These are phyloP conservation scores for Udeniomyces megalosporus DNA, from an alignment of 768 basidiomycete species.

Conservation along the genomic window DNA sequence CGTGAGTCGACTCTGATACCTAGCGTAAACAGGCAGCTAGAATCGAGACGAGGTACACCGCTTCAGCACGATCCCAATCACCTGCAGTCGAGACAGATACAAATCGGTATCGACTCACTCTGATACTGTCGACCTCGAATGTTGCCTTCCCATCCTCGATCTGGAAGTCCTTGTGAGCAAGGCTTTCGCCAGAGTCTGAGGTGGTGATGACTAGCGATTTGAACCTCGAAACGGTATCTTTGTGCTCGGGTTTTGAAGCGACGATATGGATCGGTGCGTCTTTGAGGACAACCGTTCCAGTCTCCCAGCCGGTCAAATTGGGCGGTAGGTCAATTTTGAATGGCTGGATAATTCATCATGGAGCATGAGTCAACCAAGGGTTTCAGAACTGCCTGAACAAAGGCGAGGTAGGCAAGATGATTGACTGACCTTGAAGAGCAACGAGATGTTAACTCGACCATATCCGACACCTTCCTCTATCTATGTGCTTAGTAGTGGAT, in stretches of 20 bases:
- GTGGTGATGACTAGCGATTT: conserved; percentile 34
- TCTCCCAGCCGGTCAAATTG: conserved; percentile 49
- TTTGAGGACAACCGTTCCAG: conserved; percentile 48
- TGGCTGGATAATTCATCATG: background rate
- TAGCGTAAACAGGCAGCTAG: conserved; percentile 36
- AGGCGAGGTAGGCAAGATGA: no score
- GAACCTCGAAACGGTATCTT: conserved; percentile 20
- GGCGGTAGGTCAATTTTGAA: background rate
- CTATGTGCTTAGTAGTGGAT: no score
- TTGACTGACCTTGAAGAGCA: conserved; percentile 44
- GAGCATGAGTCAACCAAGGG: background rate
- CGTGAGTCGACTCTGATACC: conserved; percentile 38
- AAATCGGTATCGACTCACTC: no score
- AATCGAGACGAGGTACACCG: no score
- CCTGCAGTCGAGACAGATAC: no score
- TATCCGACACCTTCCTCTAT: conserved; percentile 55
- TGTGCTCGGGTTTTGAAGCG: conserved; percentile 21
- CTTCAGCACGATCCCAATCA: no score
- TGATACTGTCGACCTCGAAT: no score
- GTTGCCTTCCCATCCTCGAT: no score
- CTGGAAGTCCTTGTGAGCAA: conserved; percentile 29
- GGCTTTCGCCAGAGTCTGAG: conserved; percentile 31
- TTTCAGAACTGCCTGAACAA: background rate
- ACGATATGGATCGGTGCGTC: conserved; percentile 25
- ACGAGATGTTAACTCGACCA: conserved; percentile 45